A percentile compares a stretch with the other conserved stretches of the same genome.
phyloP scores from a whole-genome alignment of 306 rosid species.

The Cyamopsis tetragonoloba region DNA sequence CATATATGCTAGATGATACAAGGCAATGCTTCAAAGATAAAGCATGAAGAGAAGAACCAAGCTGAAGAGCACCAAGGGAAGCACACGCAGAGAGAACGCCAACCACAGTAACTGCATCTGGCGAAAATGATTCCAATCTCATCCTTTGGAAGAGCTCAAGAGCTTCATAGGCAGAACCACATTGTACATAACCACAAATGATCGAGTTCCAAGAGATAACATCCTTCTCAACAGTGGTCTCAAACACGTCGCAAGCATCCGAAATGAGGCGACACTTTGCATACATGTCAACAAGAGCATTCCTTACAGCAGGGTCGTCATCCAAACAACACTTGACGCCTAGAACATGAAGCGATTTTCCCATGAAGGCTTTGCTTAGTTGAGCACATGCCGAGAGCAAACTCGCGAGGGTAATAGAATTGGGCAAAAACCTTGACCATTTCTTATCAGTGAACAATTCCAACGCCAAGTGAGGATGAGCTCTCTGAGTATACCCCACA shows the following conservation, averaged over 20 bases:
- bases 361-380: conserved; percentile 36
- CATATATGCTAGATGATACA: conserved; percentile 42
- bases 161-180: conserved; percentile 52
- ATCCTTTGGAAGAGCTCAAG: conserved; percentile 53
- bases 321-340: conserved; percentile 50
- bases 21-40: conserved; percentile 47
- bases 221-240: conserved; percentile 38
- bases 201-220: conserved; percentile 73
- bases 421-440: conserved; percentile 48
- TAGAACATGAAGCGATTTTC: conserved; percentile 53
- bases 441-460: conserved; percentile 41
- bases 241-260: conserved; percentile 54
- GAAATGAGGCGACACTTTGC: conserved; percentile 48
- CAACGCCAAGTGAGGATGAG: conserved; percentile 49
- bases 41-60: conserved; percentile 63
- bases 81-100: conserved; percentile 60
- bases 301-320: conserved; percentile 41
- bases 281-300: conserved; percentile 70
- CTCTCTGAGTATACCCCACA: conserved; percentile 64
- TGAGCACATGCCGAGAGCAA: conserved; percentile 72
- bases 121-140: conserved; percentile 39
- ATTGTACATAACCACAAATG: conserved; percentile 62
- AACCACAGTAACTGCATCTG: conserved; percentile 67
- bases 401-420: conserved; percentile 58
- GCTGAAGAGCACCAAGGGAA: conserved; percentile 51